Evolutionary conservation across 2,329 filamentous ascomycete species (phyloP).

Genomic region (Periconia sp.): DNA sequence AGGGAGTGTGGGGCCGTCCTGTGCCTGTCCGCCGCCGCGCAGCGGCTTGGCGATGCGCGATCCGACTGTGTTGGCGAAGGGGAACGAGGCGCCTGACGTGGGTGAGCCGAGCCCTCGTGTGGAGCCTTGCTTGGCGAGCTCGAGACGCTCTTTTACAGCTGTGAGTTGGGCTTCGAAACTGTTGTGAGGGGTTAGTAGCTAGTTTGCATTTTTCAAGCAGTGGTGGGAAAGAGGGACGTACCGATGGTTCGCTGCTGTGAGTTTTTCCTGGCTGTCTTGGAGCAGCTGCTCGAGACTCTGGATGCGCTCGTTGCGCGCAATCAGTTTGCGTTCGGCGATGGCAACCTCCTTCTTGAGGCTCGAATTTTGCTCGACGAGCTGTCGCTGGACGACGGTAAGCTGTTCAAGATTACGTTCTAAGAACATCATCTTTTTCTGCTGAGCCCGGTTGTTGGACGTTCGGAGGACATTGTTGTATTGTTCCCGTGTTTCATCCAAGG

Average conservation of each 20-base stretch:
- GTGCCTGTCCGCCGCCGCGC: constrained; percentile 48
- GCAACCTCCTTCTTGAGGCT: constrained; percentile 98
- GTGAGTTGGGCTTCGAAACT: constrained; percentile 98
- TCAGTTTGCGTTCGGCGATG: constrained; percentile 95
- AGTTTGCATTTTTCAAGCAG: constrained; percentile 1
- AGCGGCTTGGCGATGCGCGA: constrained; percentile 67
- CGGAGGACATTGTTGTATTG: constrained; percentile 99
- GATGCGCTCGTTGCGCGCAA: constrained; percentile 95
- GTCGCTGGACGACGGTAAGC: constrained; percentile 92
- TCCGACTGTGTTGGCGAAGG: constrained; percentile 61
- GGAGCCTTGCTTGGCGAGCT: constrained; percentile 89
- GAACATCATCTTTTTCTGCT: constrained; percentile 99
- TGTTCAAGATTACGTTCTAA: constrained; percentile 97
- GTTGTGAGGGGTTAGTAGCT: constrained; percentile 14
- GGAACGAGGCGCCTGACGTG: constrained; percentile 60
- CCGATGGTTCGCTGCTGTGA: constrained; percentile 96
- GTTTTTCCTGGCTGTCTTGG: constrained; percentile 97
- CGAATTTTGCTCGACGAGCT: constrained; percentile 97
- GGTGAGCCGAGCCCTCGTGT: constrained; percentile 77
- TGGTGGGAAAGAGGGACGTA: constrained; percentile 48
- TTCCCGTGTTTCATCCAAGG: constrained; percentile 92
- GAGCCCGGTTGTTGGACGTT: constrained; percentile 94
- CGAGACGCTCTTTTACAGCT: constrained; percentile 95
- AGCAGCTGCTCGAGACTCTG: constrained; percentile 88
- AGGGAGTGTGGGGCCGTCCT: constrained; percentile 43